Percentiles rank a stretch among this genome's conserved stretches.
Conservation (phyloP, 2,329 filamentous ascomycete genomes). For the Dichotomopilus funicola region DNA sequence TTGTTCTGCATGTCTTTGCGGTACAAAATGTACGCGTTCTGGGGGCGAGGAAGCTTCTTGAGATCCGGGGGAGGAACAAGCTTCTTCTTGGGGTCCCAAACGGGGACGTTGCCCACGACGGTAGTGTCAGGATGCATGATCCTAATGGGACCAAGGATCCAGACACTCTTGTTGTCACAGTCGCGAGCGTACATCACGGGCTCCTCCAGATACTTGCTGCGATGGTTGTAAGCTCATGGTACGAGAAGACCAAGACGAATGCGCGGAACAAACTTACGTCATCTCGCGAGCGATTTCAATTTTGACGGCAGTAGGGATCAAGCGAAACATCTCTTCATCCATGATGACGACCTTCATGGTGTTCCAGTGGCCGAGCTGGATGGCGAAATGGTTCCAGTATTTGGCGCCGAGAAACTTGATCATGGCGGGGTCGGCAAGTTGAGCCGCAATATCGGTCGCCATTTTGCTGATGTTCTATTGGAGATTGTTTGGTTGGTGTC, state of each 20-base stretch:
- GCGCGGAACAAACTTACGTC: conserved; percentile 10
- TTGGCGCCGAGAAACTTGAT: conserved; percentile 5
- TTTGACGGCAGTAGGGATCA: conserved; percentile 4
- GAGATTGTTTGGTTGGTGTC: too few relatives aligned
- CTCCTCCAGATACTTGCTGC: conserved; percentile 10
- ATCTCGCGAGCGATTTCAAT: conserved; percentile 10
- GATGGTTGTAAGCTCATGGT: conserved; percentile 3
- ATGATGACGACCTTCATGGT: conserved; percentile 16
- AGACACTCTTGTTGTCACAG: conserved; percentile 10
- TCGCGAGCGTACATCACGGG: conserved; percentile 16
- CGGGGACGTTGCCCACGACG: conserved; percentile 1
- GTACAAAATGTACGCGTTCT: conserved; percentile 39
- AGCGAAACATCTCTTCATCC: conserved; percentile 9
- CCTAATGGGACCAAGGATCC: conserved; percentile 15
- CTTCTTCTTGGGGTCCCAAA: conserved; percentile 16
- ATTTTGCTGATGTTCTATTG: background rate
- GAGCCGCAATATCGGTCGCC: background rate
- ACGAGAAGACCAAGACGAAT: background rate
- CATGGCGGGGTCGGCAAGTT: background rate
- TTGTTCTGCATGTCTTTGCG: conserved; percentile 34
- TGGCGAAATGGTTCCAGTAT: conserved; percentile 17
- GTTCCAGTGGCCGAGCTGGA: conserved; percentile 18
- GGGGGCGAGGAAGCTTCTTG: conserved; percentile 32
- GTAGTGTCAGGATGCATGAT: conserved; percentile 9
- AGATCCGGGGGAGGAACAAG: conserved; percentile 4